Percentiles rank a stretch among this genome's conserved stretches.
phyloP scores from a whole-genome alignment of 2,329 filamentous ascomycete species.

The Penicillium sumatraense region DNA sequence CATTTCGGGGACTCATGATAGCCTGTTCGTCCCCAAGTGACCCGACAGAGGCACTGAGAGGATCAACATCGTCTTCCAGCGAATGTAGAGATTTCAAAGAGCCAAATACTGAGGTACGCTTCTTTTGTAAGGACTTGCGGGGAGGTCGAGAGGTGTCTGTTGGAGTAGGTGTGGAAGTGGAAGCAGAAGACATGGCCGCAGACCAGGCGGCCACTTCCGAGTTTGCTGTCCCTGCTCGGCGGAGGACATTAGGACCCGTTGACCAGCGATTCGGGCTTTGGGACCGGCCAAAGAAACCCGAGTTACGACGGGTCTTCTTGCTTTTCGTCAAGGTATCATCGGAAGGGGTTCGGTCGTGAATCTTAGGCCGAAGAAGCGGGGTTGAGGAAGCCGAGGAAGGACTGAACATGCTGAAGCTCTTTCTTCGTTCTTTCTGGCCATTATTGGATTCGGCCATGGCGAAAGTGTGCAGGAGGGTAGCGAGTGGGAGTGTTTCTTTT shows the following conservation, averaged over 20 bases:
- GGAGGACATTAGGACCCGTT: constrained; percentile 26
- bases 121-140: constrained; percentile 51
- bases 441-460: constrained; percentile 37
- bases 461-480: constrained; percentile 1
- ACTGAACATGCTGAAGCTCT: constrained; percentile 40
- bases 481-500: neutral
- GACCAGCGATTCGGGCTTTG: constrained; percentile 34
- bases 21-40: constrained; percentile 56
- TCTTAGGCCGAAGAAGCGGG: constrained; percentile 22
- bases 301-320: constrained; percentile 43
- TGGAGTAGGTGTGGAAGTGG: constrained; percentile 21
- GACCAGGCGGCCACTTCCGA: constrained; percentile 31
- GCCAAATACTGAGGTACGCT: constrained; percentile 62
- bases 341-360: constrained; percentile 43
- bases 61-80: constrained; percentile 57
- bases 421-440: constrained; percentile 41
- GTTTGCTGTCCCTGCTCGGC: constrained; percentile 34
- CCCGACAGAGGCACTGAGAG: constrained; percentile 55
- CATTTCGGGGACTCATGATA: constrained; percentile 36
- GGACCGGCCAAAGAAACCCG: constrained; percentile 42
- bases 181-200: constrained; percentile 26
- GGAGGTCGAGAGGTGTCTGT: constrained; percentile 41
- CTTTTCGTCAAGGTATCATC: constrained; percentile 40
- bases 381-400: constrained; percentile 30
- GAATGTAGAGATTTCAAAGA: constrained; percentile 60